Evolutionary conservation across 139 green algal species (phyloP).

Genomic region (Picochlorum sp.): DNA sequence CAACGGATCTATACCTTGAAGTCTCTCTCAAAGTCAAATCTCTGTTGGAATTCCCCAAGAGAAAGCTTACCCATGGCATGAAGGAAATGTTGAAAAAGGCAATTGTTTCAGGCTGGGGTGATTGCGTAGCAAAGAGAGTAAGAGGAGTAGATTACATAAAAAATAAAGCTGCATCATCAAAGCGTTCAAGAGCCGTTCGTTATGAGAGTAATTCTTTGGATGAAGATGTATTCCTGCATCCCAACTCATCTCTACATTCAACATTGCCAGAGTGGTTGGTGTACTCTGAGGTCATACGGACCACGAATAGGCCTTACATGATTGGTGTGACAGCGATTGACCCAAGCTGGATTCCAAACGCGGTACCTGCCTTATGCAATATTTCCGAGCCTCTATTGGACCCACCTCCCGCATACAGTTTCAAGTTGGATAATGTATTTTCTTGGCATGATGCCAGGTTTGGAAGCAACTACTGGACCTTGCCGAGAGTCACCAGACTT

Average conservation of each 20-base stretch:
- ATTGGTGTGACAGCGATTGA: slow-evolving; percentile 55
- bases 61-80: slow-evolving; percentile 9
- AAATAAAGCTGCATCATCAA: neutral
- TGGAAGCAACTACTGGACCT: slow-evolving; percentile 63
- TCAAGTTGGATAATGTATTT: slow-evolving; percentile 50
- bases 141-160: slow-evolving; percentile 33
- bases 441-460: slow-evolving; percentile 56
- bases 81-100: slow-evolving; percentile 44
- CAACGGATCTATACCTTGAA: neutral
- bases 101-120: slow-evolving; percentile 77
- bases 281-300: slow-evolving; percentile 68
- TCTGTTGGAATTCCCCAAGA: neutral
- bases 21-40: neutral
- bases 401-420: slow-evolving; percentile 47
- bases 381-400: slow-evolving; percentile 42
- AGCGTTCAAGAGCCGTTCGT: slow-evolving; percentile 32
- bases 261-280: slow-evolving; percentile 61
- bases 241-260: slow-evolving; percentile 49
- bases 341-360: slow-evolving; percentile 26
- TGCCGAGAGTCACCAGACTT: slow-evolving; percentile 41
- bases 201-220: slow-evolving; percentile 34
- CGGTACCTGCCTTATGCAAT: slow-evolving; percentile 44
- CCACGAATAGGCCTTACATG: slow-evolving; percentile 81
- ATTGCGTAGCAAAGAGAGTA: slow-evolving; percentile 54
- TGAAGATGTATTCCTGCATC: slow-evolving; percentile 82